Conservation (phyloP, 2,329 filamentous ascomycete genomes). For the Pezicula carpinea region DNA sequence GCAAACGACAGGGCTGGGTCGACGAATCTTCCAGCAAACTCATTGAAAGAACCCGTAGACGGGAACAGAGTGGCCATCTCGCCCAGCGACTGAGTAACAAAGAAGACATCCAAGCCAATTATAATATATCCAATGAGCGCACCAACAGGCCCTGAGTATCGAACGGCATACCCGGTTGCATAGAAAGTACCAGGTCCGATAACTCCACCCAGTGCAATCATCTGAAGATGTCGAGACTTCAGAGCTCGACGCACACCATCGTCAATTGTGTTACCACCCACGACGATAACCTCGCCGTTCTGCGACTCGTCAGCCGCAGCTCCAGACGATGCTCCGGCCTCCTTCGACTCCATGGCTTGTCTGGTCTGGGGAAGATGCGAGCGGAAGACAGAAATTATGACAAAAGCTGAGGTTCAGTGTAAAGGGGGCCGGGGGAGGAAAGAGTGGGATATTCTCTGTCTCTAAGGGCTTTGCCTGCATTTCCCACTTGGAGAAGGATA, state of each 20-base stretch:
- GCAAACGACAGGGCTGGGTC: conserved; percentile 43
- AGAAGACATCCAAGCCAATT: conserved; percentile 21
- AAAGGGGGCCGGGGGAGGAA: too few relatives aligned
- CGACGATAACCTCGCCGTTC: not conserved
- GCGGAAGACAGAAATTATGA: too few relatives aligned
- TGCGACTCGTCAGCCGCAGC: too few relatives aligned
- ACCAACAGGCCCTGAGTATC: not conserved
- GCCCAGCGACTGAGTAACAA: conserved; percentile 48
- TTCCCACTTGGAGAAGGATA: too few relatives aligned
- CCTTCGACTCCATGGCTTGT: too few relatives aligned
- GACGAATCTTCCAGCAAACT: conserved; percentile 40
- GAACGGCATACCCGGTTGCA: not conserved
- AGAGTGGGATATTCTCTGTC: too few relatives aligned
- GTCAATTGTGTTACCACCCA: not conserved
- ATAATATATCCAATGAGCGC: not conserved
- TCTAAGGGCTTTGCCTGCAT: too few relatives aligned
- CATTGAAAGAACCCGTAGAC: not conserved
- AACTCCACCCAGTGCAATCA: conserved; percentile 60
- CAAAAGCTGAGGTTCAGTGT: too few relatives aligned
- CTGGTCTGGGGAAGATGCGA: too few relatives aligned
- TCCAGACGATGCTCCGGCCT: too few relatives aligned
- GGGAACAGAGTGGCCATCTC: conserved; percentile 44
- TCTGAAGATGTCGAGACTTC: conserved; percentile 45
- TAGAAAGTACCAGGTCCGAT: not conserved
- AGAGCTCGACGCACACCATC: conserved; percentile 40